Evolutionary conservation across 768 basidiomycete species (phyloP), one percentile per base, ranked within the genome.

Genomic region (Sporobolomyces pararoseus): DNA sequence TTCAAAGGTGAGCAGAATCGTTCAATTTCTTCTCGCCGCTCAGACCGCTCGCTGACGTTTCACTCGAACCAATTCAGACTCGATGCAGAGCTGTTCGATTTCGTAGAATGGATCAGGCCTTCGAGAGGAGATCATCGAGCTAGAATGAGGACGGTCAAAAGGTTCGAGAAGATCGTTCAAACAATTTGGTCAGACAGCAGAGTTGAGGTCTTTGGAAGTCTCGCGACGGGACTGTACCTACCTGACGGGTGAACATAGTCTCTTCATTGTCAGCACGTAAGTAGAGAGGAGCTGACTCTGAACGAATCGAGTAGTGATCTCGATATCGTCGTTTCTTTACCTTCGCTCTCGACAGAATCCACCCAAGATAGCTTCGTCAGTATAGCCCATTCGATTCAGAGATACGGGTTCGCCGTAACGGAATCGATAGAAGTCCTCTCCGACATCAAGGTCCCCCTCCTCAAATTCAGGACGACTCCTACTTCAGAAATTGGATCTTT

Each of bases 391-490:
- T 0, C 0, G 27, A 53, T 61, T n/a, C 17, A 47, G 6, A 14
- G 2, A 1, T 0, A 16, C 7, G 25, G 4, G 13, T 23, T 57
- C 54, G 53, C 53, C 29, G 35, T 7, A 12, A 1, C 7, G 5
- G 25, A 4, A n/a, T 27, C 23, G 27, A 4, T 63, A 60, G 19
- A 37, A 7, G n/a, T 68, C 51, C 25, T 68, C 44, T 1, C 1
- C 5, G 0, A 4, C 44, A 54, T 61, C 25, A 35, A 21, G 3
- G 67, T 68, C 6, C 67, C 67, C 0, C 19, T 68, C 31, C 34
- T 62, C 53, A 68, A 63, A 42, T 34, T 68, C 52, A 47, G 23
- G n/a, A n/a, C n/a, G n/a, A 31, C 67, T 23, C 21, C 35, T 17
- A 17, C 39, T 2, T 32, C 53, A 10, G 0, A 27, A 12, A 62